phyloP scores from a whole-genome alignment of 1,284 basidiomycete genomes.

The Puccinia sorghi region DNA sequence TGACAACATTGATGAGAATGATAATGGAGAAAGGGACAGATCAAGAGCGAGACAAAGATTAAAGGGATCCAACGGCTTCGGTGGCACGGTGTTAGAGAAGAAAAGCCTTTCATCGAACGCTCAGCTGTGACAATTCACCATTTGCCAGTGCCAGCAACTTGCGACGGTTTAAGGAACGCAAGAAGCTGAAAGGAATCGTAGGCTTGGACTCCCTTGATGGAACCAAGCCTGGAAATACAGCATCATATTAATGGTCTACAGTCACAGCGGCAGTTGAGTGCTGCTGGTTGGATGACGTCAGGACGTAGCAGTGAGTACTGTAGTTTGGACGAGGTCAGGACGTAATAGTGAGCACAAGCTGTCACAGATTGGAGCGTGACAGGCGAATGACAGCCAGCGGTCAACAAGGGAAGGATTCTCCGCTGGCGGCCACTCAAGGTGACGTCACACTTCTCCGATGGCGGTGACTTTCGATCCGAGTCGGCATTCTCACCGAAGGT shows the following conservation, averaged over 20 bases:
- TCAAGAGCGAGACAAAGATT: constrained; percentile 6
- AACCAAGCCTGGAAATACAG: not conserved
- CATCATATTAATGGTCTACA: not conserved
- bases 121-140: too few relatives aligned
- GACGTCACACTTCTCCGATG: not conserved
- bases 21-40: not conserved
- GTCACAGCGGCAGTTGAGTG: not conserved
- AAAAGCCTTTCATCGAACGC: not conserved
- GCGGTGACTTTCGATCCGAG: constrained; percentile 32
- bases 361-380: too few relatives aligned
- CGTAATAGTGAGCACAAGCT: too few relatives aligned
- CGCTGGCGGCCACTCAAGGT: too few relatives aligned
- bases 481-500: constrained; percentile 40
- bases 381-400: constrained; percentile 6
- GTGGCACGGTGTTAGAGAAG: not conserved
- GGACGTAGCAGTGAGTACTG: too few relatives aligned
- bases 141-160: too few relatives aligned
- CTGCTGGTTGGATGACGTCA: too few relatives aligned
- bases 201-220: constrained; percentile 3
- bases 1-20: too few relatives aligned
- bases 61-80: constrained; percentile 18
- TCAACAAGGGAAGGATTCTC: not conserved
- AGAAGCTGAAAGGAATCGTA: too few relatives aligned
- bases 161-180: constrained; percentile 6
- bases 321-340: too few relatives aligned